A percentile compares a stretch with the other conserved stretches of the same genome.
phyloP scores from a whole-genome alignment of 768 basidiomycete species.

The Russula ochroleuca region DNA sequence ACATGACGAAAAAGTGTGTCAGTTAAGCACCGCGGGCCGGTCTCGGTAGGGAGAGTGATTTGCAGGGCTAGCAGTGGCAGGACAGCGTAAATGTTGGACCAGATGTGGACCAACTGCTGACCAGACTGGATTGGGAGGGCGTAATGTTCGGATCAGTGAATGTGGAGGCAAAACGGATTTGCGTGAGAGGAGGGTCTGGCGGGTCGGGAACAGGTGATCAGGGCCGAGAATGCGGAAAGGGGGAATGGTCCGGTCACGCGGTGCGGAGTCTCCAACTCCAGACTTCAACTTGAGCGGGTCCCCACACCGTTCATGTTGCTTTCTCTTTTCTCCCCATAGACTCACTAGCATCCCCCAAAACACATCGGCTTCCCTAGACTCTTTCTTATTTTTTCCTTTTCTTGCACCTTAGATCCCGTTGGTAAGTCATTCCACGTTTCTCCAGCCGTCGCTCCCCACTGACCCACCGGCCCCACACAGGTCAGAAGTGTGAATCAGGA shows the following conservation, averaged over 20 bases:
- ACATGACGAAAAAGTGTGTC: neutral
- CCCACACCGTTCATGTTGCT: constrained; percentile 12
- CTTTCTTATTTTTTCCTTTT: constrained; percentile 20
- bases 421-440: neutral
- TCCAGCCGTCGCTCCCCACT: neutral
- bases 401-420: constrained; percentile 17
- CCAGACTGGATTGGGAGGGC: neutral
- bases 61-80: neutral
- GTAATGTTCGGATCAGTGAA: constrained; percentile 14
- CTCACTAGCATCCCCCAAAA: constrained; percentile 14
- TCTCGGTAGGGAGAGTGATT: neutral
- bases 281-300: neutral
- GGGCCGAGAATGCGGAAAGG: constrained; percentile 19
- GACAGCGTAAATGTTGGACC: neutral
- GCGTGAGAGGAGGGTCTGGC: neutral
- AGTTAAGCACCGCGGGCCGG: neutral
- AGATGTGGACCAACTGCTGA: neutral
- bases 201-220: constrained; percentile 20
- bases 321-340: constrained; percentile 21
- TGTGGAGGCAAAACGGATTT: neutral
- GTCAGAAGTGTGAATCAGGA: constrained; percentile 17
- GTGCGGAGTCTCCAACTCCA: constrained; percentile 14
- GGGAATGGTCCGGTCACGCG: constrained; percentile 19
- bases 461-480: constrained; percentile 9
- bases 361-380: constrained; percentile 12